Evolutionary conservation across 1,284 basidiomycete genomes (phyloP), one percentile per base, ranked within the genome.

Genomic region (Cryptococcus hybrid): DNA sequence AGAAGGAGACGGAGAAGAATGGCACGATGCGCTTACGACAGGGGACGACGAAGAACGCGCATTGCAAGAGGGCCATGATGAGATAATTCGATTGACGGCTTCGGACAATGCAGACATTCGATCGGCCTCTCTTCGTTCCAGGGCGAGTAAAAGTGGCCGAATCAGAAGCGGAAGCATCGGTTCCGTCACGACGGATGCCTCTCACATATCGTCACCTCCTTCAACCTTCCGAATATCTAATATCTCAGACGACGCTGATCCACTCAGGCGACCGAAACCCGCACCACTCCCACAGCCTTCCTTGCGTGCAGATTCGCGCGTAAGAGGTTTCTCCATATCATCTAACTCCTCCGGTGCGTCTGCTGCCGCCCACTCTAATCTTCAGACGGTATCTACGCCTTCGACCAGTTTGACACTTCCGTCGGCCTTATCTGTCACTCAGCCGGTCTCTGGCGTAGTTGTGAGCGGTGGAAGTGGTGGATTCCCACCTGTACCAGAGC

Each of bases 401-500:
- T 59, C 61, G 1, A 69, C 69, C 1, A 47, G 30, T 30, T 61
- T 60, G 7, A 58, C 67, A 1, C 66, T 69, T 24, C 69, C 67
- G 8, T 60, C 67, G 18, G 70, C 34, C 13, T 13, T 35, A 35
- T 35, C 47, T 35, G 47, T 48, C 34, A 13, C 47, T 7, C 15
- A n/a, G 13, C 24, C 43, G 24, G 43, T 58, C 5, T 50, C 61
- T 8, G 43, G 43, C 43, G 35, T 12, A 42, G 52, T 12, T 47
- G 40, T 15, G 3, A 12, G 12, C 1, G 40, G 40, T 12, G 40
- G 3, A 42, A 42, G 40, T 12, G 40, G 36, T 30, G 59, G 63
- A 2, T 74, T 74, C 56, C 70, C 73, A 2, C 69, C 73, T 24
- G 71, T 75, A 8, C 73, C 71, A 8, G 73, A 75, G 52, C 59